Conservation (phyloP, 495 filamentous ascomycete species). For the Aspergillus kassunensis region DNA sequence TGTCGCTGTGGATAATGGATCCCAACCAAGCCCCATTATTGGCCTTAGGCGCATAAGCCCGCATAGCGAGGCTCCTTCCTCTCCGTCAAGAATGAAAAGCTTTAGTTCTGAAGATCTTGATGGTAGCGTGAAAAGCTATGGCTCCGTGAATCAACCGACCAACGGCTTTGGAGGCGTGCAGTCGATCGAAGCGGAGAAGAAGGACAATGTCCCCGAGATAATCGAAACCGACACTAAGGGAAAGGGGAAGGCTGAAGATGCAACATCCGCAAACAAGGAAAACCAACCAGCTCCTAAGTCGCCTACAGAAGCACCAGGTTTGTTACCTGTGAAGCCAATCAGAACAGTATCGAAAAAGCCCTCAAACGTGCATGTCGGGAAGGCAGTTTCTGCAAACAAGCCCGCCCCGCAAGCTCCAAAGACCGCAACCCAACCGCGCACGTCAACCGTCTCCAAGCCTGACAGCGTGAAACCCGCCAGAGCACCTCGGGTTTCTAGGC, state of each 20-base stretch:
- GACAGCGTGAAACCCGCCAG: constrained; percentile 16
- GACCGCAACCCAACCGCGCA: constrained; percentile 20
- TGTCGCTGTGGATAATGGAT: constrained; percentile 62
- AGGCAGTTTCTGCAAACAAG: constrained; percentile 24
- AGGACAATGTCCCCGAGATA: background rate
- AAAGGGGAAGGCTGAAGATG: background rate
- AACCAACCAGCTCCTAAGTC: constrained; percentile 11
- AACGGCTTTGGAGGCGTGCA: constrained; percentile 17
- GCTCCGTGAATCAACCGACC: constrained; percentile 26
- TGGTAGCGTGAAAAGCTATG: constrained; percentile 25
- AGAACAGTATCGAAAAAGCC: constrained; percentile 40
- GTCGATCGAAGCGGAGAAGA: constrained; percentile 16
- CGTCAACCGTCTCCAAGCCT: constrained; percentile 18
- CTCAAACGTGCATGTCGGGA: constrained; percentile 38
- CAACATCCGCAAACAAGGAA: constrained; percentile 12
- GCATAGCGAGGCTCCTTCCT: constrained; percentile 29
- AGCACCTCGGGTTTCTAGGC: constrained; percentile 14
- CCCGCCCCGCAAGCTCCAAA: constrained; percentile 26
- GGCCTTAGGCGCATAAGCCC: constrained; percentile 35
- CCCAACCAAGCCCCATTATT: constrained; percentile 31
- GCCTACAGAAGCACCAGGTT: constrained; percentile 11
- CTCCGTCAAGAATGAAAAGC: constrained; percentile 31
- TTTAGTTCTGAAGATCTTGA: constrained; percentile 33
- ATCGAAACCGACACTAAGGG: background rate
- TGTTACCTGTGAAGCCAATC: constrained; percentile 23